These are phyloP conservation scores for Pseudonitzschia delicatissima DNA, from an alignment of 108 stramenopile genomes.

Conservation along the genomic window DNA sequence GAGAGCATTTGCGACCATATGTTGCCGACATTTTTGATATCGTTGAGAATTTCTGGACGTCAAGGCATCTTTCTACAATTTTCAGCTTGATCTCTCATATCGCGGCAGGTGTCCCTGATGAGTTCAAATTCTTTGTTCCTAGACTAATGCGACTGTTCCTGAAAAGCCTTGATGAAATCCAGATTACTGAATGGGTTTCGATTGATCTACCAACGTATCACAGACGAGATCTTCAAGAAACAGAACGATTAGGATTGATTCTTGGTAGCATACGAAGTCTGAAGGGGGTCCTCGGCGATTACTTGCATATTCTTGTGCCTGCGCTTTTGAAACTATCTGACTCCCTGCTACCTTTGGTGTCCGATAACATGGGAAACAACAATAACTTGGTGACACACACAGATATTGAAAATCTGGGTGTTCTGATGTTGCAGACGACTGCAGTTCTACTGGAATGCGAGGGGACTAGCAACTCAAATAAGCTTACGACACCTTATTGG, in stretches of 20 bases:
- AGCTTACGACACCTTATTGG: conserved; percentile 26
- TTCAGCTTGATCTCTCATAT: conserved; percentile 81
- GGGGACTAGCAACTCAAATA: conserved; percentile 23
- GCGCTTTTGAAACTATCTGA: conserved; percentile 80
- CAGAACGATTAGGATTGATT: conserved; percentile 64
- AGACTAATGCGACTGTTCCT: conserved; percentile 66
- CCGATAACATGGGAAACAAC: conserved; percentile 4
- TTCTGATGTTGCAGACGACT: conserved; percentile 60
- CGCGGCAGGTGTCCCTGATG: conserved; percentile 81
- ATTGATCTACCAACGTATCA: conserved; percentile 11
- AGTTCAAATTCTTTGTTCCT: conserved; percentile 77
- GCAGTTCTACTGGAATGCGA: conserved; percentile 55
- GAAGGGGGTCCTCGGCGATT: conserved; percentile 65
- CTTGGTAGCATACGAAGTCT: conserved; percentile 62
- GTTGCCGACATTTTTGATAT: conserved; percentile 87
- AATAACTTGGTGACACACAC: conserved; percentile 27
- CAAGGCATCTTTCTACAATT: conserved; percentile 82
- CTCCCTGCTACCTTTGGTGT: conserved; percentile 43
- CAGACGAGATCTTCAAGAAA: conserved; percentile 21
- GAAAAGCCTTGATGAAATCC: conserved; percentile 59
- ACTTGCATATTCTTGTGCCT: conserved; percentile 81
- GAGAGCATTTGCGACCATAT: conserved; percentile 87
- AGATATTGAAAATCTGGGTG: conserved; percentile 24
- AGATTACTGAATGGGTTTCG: conserved; percentile 54
- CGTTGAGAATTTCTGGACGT: conserved; percentile 85